Conservation (phyloP, 2,329 filamentous ascomycete species). For the Hymenoscyphus occultus region DNA sequence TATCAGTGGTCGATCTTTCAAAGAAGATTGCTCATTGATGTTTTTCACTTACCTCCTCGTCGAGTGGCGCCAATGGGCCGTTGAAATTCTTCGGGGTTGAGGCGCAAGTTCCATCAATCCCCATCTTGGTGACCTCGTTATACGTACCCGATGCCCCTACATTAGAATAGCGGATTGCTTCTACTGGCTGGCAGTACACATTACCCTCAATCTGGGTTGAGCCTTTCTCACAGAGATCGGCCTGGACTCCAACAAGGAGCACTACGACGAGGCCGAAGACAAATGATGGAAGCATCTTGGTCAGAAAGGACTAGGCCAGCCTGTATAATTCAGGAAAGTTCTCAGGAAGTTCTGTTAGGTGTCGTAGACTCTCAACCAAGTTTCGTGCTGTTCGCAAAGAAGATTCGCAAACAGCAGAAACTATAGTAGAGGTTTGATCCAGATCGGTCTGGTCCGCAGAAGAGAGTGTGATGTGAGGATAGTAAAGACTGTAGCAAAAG, state of each 20-base stretch:
- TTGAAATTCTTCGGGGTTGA: constrained; percentile 51
- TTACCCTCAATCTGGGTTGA: constrained; percentile 47
- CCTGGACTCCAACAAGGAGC: constrained; percentile 3
- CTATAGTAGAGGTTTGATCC: background rate
- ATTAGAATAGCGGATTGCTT: constrained; percentile 64
- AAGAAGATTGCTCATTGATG: background rate
- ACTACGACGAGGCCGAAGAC: background rate
- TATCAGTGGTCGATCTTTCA: background rate
- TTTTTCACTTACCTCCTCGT: constrained; percentile 60
- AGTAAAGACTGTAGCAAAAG: constrained; percentile 5
- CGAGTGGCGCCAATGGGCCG: constrained; percentile 63
- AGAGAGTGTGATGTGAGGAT: background rate
- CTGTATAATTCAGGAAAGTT: background rate
- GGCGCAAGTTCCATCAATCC: constrained; percentile 51
- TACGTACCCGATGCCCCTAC: constrained; percentile 61
- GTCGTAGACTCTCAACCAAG: background rate
- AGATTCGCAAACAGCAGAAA: background rate
- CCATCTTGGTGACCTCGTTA: constrained; percentile 61
- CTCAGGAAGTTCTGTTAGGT: background rate
- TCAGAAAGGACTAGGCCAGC: background rate
- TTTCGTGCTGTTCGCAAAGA: background rate
- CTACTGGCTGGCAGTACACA: constrained; percentile 63
- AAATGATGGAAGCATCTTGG: background rate
- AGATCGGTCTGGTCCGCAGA: background rate
- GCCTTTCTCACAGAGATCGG: constrained; percentile 10